Evolutionary conservation across 2,329 filamentous ascomycete genomes (phyloP).

Genomic region (Colletotrichum sansevieriae): DNA sequence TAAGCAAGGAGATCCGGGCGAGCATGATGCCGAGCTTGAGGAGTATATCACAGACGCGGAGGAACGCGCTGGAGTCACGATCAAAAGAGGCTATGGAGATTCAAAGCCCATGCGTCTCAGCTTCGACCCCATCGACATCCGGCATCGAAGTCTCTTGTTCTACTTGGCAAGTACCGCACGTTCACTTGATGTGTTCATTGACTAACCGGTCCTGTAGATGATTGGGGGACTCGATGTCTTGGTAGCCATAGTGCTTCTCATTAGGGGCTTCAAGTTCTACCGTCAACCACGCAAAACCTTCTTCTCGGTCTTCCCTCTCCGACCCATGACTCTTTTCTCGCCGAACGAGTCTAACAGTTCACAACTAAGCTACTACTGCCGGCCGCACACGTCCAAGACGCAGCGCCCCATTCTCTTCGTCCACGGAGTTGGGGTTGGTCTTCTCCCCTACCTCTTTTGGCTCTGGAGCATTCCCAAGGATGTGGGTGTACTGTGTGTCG

Average conservation of each 20-base stretch:
- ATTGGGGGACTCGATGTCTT: slow-evolving; percentile 60
- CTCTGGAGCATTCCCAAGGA: slow-evolving; percentile 62
- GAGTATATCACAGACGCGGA: slow-evolving; percentile 66
- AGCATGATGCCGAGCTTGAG: slow-evolving; percentile 57
- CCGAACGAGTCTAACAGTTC: slow-evolving; percentile 61
- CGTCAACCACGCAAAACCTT: slow-evolving; percentile 50
- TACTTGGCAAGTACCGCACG: slow-evolving; percentile 59
- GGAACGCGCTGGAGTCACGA: slow-evolving; percentile 60
- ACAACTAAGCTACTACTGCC: slow-evolving; percentile 74
- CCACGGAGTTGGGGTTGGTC: slow-evolving; percentile 78
- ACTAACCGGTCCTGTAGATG: slow-evolving; percentile 16
- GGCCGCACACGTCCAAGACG: slow-evolving; percentile 70
- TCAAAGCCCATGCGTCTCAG: slow-evolving; percentile 73
- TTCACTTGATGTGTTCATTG: slow-evolving; percentile 46
- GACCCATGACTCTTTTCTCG: slow-evolving; percentile 63
- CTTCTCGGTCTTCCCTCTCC: slow-evolving; percentile 69
- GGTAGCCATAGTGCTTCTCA: slow-evolving; percentile 59
- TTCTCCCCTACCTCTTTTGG: slow-evolving; percentile 72
- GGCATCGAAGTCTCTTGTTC: slow-evolving; percentile 74
- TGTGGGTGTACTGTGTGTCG: slow-evolving; percentile 73
- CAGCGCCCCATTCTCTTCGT: slow-evolving; percentile 74
- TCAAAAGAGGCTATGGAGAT: slow-evolving; percentile 67
- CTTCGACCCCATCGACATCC: slow-evolving; percentile 71
- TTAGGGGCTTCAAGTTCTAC: slow-evolving; percentile 66
- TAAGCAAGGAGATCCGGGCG: slow-evolving; percentile 53